Percentiles rank a stretch among this genome's conserved stretches.
Conservation (phyloP, 768 basidiomycete genomes). For the Boletus speciosus region DNA sequence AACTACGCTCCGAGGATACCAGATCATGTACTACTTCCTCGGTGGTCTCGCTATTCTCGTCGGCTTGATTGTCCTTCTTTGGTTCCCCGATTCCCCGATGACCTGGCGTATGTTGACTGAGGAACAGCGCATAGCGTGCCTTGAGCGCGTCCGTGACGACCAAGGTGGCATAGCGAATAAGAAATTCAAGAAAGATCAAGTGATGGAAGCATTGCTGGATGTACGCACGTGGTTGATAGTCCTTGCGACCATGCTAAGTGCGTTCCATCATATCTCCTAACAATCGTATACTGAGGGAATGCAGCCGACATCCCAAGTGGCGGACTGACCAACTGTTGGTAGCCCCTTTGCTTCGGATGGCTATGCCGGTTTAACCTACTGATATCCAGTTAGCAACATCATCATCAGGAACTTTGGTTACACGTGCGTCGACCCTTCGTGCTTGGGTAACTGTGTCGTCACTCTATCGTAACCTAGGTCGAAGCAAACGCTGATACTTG, state of each 20-base stretch:
- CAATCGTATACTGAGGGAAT: neutral
- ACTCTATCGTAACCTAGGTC: neutral
- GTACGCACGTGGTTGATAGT: constrained; percentile 29
- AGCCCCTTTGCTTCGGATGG: neutral
- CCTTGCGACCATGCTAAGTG: constrained; percentile 20
- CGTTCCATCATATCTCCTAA: neutral
- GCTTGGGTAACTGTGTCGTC: neutral
- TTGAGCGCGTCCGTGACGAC: constrained; percentile 40
- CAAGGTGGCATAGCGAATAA: constrained; percentile 11
- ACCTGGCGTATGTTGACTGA: constrained; percentile 35
- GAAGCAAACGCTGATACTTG: constrained; percentile 10
- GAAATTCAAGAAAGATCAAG: constrained; percentile 1
- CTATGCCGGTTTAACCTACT: neutral
- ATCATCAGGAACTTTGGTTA: constrained; percentile 24
- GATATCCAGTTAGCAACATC: constrained; percentile 17
- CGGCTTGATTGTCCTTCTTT: constrained; percentile 32
- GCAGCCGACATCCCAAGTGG: constrained; percentile 23
- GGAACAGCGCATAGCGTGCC: constrained; percentile 34
- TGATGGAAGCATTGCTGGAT: constrained; percentile 18
- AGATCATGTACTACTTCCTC: constrained; percentile 30
- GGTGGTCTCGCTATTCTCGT: constrained; percentile 39
- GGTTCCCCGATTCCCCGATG: constrained; percentile 40
- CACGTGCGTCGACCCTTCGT: constrained; percentile 2
- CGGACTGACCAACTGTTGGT: constrained; percentile 17
- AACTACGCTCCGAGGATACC: constrained; percentile 23